Conservation (phyloP, 129 eudicot species). For the Erigeron canadensis region DNA sequence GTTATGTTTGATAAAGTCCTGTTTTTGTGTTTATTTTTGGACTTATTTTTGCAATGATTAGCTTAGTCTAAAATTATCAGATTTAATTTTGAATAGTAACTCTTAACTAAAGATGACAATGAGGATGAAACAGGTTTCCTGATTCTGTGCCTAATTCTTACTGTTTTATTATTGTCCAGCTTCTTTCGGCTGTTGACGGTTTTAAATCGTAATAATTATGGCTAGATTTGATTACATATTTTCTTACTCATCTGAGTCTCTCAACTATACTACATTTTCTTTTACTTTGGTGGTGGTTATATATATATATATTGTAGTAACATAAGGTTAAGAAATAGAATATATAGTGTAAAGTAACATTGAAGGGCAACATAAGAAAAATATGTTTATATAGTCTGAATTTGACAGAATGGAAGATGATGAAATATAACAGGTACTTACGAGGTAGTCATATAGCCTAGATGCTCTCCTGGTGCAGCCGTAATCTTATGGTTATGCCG, state of each 20-base stretch:
- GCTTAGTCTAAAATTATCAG: not conserved
- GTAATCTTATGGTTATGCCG: conserved; percentile 35
- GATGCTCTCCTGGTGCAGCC: conserved; percentile 46
- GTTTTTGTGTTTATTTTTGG: no score
- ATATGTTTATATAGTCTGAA: not conserved
- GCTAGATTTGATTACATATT: conserved; percentile 6
- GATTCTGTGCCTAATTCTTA: not conserved
- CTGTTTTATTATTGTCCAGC: conserved; percentile 1
- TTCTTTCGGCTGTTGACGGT: conserved; percentile 2
- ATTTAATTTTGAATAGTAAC: not conserved
- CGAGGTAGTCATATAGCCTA: not conserved
- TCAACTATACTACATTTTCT: not conserved
- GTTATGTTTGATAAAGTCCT: not conserved
- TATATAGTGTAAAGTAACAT: not conserved
- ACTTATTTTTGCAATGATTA: not conserved
- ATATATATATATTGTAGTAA: no score
- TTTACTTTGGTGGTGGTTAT: no score
- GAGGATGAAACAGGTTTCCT: conserved; percentile 2
- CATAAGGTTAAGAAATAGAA: not conserved
- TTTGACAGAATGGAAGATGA: conserved; percentile 9
- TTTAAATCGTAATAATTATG: not conserved
- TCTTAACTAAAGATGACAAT: not conserved
- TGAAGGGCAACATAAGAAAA: not conserved
- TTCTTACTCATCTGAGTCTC: conserved; percentile 16
- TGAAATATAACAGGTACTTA: conserved; percentile 21